Conservation (phyloP, 2,329 filamentous ascomycete genomes). For the Emmonsiellopsis sp. region DNA sequence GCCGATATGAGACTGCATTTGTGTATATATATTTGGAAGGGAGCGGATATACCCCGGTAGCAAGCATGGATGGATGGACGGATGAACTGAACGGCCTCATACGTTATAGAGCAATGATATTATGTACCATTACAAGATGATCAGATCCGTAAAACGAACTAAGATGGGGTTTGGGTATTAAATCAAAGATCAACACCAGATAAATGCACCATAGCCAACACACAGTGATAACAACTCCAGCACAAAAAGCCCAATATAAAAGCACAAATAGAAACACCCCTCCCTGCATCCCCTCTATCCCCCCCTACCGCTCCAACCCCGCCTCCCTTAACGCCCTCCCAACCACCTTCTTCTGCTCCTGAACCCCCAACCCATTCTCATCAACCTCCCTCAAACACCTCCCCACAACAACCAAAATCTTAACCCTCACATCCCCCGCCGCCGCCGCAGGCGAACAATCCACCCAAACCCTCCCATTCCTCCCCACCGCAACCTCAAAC, state of each 20-base stretch:
- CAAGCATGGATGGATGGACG: too few relatives aligned
- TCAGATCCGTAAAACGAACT: neutral
- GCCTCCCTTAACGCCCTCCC: slow-evolving; percentile 34
- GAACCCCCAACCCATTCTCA: slow-evolving; percentile 40
- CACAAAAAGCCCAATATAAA: neutral
- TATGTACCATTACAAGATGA: neutral
- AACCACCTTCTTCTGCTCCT: slow-evolving; percentile 40
- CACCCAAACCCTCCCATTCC: slow-evolving; percentile 90
- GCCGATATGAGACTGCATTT: too few relatives aligned
- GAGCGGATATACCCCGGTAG: neutral
- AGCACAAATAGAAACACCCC: neutral
- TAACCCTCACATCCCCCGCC: slow-evolving; percentile 37
- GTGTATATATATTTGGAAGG: neutral
- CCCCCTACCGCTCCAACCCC: slow-evolving; percentile 8
- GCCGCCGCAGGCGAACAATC: slow-evolving; percentile 45
- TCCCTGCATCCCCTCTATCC: neutral
- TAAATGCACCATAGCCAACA: neutral
- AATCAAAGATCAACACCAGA: neutral
- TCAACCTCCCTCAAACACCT: slow-evolving; percentile 72
- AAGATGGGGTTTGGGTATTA: neutral
- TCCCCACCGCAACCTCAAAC: slow-evolving; percentile 88
- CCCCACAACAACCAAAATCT: slow-evolving; percentile 68
- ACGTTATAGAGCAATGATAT: neutral
- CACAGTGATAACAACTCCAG: neutral
- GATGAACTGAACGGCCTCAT: too few relatives aligned